Evolutionary conservation across 2,329 filamentous ascomycete genomes (phyloP).

Genomic region (Calonectria crousiana): DNA sequence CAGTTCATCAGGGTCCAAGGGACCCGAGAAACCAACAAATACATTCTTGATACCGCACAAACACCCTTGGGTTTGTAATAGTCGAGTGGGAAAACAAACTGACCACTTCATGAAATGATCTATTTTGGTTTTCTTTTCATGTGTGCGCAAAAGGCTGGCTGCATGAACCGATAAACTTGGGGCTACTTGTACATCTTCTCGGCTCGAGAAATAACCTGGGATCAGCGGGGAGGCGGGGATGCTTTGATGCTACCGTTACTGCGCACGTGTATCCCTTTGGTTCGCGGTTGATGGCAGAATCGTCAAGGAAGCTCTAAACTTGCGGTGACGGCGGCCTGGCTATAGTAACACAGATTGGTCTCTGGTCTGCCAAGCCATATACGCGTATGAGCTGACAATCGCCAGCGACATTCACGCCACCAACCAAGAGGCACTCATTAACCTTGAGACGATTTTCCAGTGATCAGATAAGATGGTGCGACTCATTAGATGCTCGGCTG

Average conservation of each 20-base stretch:
- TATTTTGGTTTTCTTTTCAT: neutral
- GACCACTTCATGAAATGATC: neutral
- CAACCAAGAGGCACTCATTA: neutral
- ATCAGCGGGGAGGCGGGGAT: neutral
- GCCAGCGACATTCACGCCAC: neutral
- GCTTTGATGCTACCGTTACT: neutral
- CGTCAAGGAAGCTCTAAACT: neutral
- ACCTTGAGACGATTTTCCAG: neutral
- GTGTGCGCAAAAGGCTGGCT: neutral
- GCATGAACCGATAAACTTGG: neutral
- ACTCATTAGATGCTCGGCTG: neutral
- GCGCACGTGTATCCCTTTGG: neutral
- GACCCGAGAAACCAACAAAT: neutral
- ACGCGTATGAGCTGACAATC: neutral
- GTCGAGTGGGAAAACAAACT: neutral
- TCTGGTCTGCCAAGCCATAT: neutral
- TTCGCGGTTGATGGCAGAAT: neutral
- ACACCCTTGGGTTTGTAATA: neutral
- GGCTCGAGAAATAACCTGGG: neutral
- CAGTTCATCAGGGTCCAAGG: neutral
- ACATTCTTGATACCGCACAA: neutral
- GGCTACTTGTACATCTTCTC: neutral
- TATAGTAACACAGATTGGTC: neutral
- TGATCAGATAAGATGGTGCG: neutral
- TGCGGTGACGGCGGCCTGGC: too few relatives aligned